Evolutionary conservation across 768 basidiomycete genomes (phyloP).

Genomic region (Chalciporus pseudorubinellus): DNA sequence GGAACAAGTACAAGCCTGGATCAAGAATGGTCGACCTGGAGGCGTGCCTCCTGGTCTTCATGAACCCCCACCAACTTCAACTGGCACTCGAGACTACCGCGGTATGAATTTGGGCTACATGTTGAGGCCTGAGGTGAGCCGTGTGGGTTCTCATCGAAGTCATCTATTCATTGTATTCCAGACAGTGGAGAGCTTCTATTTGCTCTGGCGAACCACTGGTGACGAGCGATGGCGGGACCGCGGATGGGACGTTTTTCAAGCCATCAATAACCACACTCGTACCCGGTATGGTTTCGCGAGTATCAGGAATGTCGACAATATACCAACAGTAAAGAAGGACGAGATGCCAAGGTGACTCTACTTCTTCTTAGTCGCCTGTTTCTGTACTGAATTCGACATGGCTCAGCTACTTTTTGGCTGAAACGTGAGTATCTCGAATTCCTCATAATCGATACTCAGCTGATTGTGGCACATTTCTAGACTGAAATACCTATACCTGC

Average conservation of each 20-base stretch:
- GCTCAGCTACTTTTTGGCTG: slow-evolving; percentile 41
- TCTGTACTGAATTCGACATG: neutral
- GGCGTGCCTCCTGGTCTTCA: slow-evolving; percentile 36
- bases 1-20: slow-evolving; percentile 42
- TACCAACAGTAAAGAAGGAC: slow-evolving; percentile 33
- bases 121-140: slow-evolving; percentile 50
- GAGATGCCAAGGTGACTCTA: slow-evolving; percentile 44
- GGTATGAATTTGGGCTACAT: slow-evolving; percentile 35
- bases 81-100: slow-evolving; percentile 39
- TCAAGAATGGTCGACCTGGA: slow-evolving; percentile 35
- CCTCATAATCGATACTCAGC: neutral
- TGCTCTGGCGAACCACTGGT: slow-evolving; percentile 53
- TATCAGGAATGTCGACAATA: slow-evolving; percentile 36
- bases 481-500: slow-evolving; percentile 27
- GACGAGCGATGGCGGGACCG: slow-evolving; percentile 51
- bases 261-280: slow-evolving; percentile 47
- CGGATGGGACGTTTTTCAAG: slow-evolving; percentile 43
- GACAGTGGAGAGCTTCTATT: slow-evolving; percentile 54
- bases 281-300: slow-evolving; percentile 48
- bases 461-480: neutral
- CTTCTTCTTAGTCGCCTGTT: neutral
- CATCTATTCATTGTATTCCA: slow-evolving; percentile 13
- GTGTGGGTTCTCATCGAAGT: neutral
- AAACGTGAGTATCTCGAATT: slow-evolving; percentile 18
- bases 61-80: slow-evolving; percentile 18